These are phyloP conservation scores for Diatrype stigma DNA, from an alignment of 2,329 filamentous ascomycete species.

Conservation along the genomic window DNA sequence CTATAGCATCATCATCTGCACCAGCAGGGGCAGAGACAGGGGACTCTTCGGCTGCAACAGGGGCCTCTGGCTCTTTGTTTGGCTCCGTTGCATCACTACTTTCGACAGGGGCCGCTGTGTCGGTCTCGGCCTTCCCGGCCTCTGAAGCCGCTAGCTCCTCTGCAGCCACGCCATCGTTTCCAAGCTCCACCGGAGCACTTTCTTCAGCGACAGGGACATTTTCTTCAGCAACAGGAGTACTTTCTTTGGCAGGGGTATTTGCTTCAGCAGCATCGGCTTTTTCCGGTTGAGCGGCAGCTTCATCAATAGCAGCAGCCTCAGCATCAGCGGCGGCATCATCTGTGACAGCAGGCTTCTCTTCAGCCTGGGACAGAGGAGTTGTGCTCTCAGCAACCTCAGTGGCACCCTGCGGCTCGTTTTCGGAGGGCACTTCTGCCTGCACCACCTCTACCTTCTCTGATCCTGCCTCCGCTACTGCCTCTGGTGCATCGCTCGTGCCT, in stretches of 20 bases:
- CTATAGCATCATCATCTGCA: background rate
- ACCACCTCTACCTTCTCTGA: background rate
- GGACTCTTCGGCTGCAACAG: background rate
- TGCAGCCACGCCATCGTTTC: background rate
- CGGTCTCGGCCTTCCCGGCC: background rate
- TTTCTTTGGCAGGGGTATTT: background rate
- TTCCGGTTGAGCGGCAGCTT: background rate
- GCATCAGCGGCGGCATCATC: background rate
- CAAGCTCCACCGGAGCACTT: background rate
- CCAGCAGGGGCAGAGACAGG: background rate
- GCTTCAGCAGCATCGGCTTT: too few species aligned
- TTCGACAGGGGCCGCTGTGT: background rate
- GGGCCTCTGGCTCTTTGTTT: background rate
- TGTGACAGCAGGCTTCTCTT: background rate
- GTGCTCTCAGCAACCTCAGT: background rate
- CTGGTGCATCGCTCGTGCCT: background rate
- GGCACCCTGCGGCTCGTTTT: background rate
- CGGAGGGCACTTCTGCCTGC: background rate
- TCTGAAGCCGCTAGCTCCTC: background rate
- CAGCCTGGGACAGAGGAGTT: background rate
- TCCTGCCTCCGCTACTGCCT: background rate
- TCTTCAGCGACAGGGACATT: background rate
- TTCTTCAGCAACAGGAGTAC: background rate
- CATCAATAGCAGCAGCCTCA: too few species aligned
- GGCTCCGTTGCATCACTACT: background rate